Evolutionary conservation across 2,329 filamentous ascomycete species (phyloP).

Genomic region (Sclerotinia minor): DNA sequence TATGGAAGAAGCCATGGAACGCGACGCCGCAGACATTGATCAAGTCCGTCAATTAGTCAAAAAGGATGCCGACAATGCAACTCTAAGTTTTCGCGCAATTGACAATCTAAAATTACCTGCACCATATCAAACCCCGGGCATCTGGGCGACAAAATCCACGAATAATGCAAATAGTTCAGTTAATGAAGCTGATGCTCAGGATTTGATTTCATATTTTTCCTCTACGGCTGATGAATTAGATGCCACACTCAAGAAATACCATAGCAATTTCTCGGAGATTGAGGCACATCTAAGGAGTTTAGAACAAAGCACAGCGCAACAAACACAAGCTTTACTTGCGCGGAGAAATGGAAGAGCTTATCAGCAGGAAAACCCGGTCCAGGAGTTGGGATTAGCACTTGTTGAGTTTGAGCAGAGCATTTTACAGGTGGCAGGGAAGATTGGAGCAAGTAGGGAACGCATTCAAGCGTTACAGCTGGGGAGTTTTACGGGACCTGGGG

Average conservation of each 20-base stretch:
- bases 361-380: slow-evolving; percentile 48
- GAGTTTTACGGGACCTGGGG: slow-evolving; percentile 29
- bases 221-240: slow-evolving; percentile 62
- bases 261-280: slow-evolving; percentile 61
- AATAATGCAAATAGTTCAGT: slow-evolving; percentile 43
- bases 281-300: slow-evolving; percentile 64
- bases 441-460: slow-evolving; percentile 60
- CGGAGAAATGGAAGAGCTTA: slow-evolving; percentile 44
- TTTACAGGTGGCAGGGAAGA: slow-evolving; percentile 60
- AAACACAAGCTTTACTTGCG: slow-evolving; percentile 56
- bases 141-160: slow-evolving; percentile 48
- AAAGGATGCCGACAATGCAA: slow-evolving; percentile 68
- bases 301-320: slow-evolving; percentile 59
- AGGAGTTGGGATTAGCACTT: slow-evolving; percentile 58
- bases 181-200: slow-evolving; percentile 53
- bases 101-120: slow-evolving; percentile 72
- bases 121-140: slow-evolving; percentile 48
- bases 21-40: slow-evolving; percentile 62
- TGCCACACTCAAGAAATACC: slow-evolving; percentile 57
- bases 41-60: slow-evolving; percentile 57
- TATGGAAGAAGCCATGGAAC: slow-evolving; percentile 61
- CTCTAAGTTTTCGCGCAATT: slow-evolving; percentile 70
- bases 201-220: slow-evolving; percentile 65
- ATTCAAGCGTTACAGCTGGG: slow-evolving; percentile 59
- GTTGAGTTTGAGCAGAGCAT: slow-evolving; percentile 66